Base-by-base conservation (phyloP, 2,329 filamentous ascomycete species). In the Stemphylium beticola region DNA sequence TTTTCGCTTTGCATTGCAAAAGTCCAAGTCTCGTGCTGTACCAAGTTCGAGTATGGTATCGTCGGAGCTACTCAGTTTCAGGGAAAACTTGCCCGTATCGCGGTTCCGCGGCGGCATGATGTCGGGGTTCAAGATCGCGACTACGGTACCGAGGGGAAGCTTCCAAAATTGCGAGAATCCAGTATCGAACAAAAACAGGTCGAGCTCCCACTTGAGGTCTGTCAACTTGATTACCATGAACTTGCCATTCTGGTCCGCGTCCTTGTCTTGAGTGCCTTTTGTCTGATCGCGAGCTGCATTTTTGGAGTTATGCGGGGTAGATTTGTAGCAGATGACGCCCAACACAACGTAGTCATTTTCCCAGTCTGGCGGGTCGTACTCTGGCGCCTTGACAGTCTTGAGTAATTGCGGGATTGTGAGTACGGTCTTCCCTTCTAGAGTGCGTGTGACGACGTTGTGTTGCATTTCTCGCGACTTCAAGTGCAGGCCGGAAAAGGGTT, bases 161-260 rank as follows among this genome's bases (percentile, higher is more conserved):
- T 96, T 96, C 89, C 93, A 98, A 78, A 95, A 99, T 49, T 90
- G 87, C 14, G 91, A 88, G 67, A 98, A 97, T 6, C 92, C 96
- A 0, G 89, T 87, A 66, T 91, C 90, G 76, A 99, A 99, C 12
- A 99, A 84, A 66, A 92, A 98, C 37, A 98, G 83, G 61, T 98
- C 93, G 11, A 99, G 76, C 65, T 96, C 92, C 86, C 88, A 96
- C 66, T 92, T 89, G 10, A 99, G 80, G 74, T 99, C 93, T 0
- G 91, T 92, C 2, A 99, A 81, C 2, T 86, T 91, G 58, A 99
- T 80, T 1, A 93, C 89, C 90, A 99, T 97, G 78, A 96, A 99
- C 74, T 96, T 97, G 44, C 89, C 88, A 17, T 83, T 78, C 40
- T 82, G 81, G 49, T 87, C 83, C 9, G 84, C 81, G 42, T 83